Evolutionary conservation across 805 yeast species (phyloP), one percentile per base, ranked within the genome.

Genomic region (Jamesozyma piceae): DNA sequence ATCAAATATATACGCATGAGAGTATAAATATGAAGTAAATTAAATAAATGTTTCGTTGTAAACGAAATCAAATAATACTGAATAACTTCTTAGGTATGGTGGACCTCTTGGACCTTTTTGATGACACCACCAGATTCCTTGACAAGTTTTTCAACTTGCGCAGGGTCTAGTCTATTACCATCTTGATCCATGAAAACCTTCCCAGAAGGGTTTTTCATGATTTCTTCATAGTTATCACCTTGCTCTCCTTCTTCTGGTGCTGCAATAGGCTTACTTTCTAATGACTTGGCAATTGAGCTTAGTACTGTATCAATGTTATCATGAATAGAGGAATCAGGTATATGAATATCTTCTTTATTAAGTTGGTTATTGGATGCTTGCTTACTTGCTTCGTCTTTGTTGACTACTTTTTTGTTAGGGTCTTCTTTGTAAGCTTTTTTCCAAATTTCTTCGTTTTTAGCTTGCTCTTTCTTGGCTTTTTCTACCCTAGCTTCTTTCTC

Each of bases 91-190:
- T 30, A 34, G 15, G 31, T 13, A 19, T 31, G 26, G 6, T 10
- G 34, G 20, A 29, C 35, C 15, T 34, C 38, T 13, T 39, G 20
- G 14, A 14, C 26, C 17, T 36, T 37, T n/a, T 41, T 36, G 35
- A 41, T 41, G 21, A 39, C 34, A 26, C 54, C 61, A 42, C 61
- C 60, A n/a, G 55, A 52, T 40, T 58, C 51, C 17, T 54, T 46
- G 24, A 60, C 41, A 15, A 59, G 35, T 26, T 42, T 47, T 41
- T 52, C 54, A n/a, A 57, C 67, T 36, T 51, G 55, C 27, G 56
- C 64, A n/a, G 56, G 52, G 37, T 58, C 60, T 37, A 68, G 38
- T 32, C 52, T 54, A 42, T 68, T 65, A 35, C 72, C 72, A 37
- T 61, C 43, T 41, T 58, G 61, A 42, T 66, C 72, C 20, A 62